These are phyloP conservation scores for Solanum dulcamara DNA, from an alignment of 257 asterid species.

Conservation along the genomic window DNA sequence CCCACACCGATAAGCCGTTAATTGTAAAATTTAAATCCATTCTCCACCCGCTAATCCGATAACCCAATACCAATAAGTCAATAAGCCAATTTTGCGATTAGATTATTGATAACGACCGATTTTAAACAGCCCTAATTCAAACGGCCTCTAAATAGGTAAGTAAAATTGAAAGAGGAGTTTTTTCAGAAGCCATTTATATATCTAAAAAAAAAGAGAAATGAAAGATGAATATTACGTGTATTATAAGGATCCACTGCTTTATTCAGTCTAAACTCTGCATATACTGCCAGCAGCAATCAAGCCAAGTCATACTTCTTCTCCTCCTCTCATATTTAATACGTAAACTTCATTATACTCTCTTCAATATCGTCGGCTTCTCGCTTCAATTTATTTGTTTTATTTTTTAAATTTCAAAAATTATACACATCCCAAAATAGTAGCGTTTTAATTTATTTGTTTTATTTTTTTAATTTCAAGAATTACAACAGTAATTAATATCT, in stretches of 20 bases:
- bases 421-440: fast-evolving
- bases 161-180: too few relatives aligned
- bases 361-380: not conserved
- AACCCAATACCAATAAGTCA: too few relatives aligned
- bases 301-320: not conserved
- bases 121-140: too few relatives aligned
- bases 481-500: not conserved
- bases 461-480: not conserved
- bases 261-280: not conserved
- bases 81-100: too few relatives aligned
- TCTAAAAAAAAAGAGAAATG: fast-evolving
- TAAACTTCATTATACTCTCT: not conserved
- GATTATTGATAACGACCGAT: too few relatives aligned
- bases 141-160: too few relatives aligned
- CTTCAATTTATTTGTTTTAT: not conserved
- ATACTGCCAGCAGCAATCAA: not conserved
- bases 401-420: not conserved
- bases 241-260: not conserved
- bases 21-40: too few relatives aligned
- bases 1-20: too few relatives aligned
- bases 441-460: not conserved
- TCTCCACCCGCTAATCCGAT: too few relatives aligned
- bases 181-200: too few relatives aligned
- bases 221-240: not conserved
- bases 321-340: not conserved